Base-by-base conservation (phyloP, 176 grass and related monocot genomes). In the Rhynchospora breviuscula region DNA sequence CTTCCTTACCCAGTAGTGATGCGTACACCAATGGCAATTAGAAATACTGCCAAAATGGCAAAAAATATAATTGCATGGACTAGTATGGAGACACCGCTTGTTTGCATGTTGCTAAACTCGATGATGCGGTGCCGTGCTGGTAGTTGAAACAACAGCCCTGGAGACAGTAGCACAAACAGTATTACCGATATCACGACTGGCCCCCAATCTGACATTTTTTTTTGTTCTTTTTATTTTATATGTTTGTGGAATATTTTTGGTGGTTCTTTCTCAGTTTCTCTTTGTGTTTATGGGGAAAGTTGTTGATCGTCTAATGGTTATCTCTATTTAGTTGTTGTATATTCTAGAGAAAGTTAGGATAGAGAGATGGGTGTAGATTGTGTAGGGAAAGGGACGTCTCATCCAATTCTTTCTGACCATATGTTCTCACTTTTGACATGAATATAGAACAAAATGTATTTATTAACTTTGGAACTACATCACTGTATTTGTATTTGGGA, bases 41-140 rank as follows among this genome's bases (percentile, higher is more conserved):
- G 53, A 82, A 89, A 89, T 72, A 89, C 12, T 26, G 84, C 88
- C 44, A 78, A n/a, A 85, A 89, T 72, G 0, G 80, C 88, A 67
- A 89, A 89, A 82, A 89, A 89, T 71, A 89, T 79, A 59, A 89
- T 79, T 74, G 88, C 52, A 79, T 89, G 88, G 48, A 89, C 71
- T 81, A 89, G 81, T 53, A 89, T 86, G 49, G 88, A 82, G 26
- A 67, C 62, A 35, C 79, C 88, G 73, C 88, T 89, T 25, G 88
- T 89, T 47, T 89, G 40, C 84, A 89, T 70, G 80, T 59, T 86
- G 33, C 88, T 84, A 58, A 89, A 89, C 88, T 86, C 69, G 7
- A 86, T 12, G 60, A 89, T 14, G 79, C 54, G 79, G 62, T 60
- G 84, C 12, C 26, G 81, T 25, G 63, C 88, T 6, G 88, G 88